Conservation (phyloP, 768 basidiomycete genomes). For the Holtermanniella nyarrowii region DNA sequence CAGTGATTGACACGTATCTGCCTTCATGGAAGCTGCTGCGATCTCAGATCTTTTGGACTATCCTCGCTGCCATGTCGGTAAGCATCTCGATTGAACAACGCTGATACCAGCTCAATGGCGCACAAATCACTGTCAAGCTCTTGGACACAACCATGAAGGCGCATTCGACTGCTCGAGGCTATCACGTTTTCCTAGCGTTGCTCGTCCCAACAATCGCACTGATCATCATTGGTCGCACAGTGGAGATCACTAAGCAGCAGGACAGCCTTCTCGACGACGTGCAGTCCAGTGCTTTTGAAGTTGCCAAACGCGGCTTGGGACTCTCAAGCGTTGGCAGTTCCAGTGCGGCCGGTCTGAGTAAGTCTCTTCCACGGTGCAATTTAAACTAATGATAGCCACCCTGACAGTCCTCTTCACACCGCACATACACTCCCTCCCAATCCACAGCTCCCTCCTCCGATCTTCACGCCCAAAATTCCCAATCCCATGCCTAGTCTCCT, state of each 20-base stretch:
- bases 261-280: background rate
- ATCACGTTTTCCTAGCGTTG: constrained; percentile 17
- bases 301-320: constrained; percentile 10
- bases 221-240: constrained; percentile 36
- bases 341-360: constrained; percentile 35
- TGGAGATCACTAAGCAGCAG: constrained; percentile 36
- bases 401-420: constrained; percentile 35
- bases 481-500: constrained; percentile 25
- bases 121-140: too few relatives aligned
- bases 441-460: constrained; percentile 25
- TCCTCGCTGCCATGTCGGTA: constrained; percentile 21
- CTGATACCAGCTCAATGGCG: constrained; percentile 8
- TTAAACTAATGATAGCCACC: constrained; percentile 15
- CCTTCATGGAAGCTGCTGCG: constrained; percentile 13
- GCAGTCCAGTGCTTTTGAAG: background rate
- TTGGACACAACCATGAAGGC: constrained; percentile 31
- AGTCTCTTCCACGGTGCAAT: constrained; percentile 2
- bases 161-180: constrained; percentile 22
- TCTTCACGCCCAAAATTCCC: constrained; percentile 33
- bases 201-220: constrained; percentile 34
- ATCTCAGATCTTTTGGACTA: constrained; percentile 29
- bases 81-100: constrained; percentile 1
- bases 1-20: constrained; percentile 21
- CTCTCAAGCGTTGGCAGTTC: constrained; percentile 6
- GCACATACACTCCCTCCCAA: constrained; percentile 35